phyloP scores from a whole-genome alignment of 2,329 filamentous ascomycete genomes.

The Cercospora zeae-maydis region DNA sequence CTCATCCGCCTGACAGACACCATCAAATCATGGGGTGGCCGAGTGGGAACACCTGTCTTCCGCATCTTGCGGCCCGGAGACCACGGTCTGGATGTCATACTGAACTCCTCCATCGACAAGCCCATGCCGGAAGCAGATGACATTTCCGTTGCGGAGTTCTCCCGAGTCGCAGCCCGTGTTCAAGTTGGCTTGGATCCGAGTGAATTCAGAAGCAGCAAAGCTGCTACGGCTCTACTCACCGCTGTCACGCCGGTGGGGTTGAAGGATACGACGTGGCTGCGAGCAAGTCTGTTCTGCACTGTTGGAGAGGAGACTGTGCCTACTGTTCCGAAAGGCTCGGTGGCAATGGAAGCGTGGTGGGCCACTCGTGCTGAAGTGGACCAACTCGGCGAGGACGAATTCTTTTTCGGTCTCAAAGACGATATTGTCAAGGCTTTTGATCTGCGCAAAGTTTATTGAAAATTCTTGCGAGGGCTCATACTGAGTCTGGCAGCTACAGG shows the following conservation, averaged over 20 bases:
- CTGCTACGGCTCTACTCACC: conserved; percentile 17
- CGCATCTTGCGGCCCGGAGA: conserved; percentile 10
- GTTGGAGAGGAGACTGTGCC: conserved; percentile 10
- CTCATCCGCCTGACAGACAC: conserved; percentile 12
- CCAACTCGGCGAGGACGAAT: conserved; percentile 7
- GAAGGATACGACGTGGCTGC: conserved; percentile 18
- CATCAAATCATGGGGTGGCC: conserved; percentile 15
- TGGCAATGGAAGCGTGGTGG: conserved; percentile 17
- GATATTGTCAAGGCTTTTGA: conserved; percentile 17
- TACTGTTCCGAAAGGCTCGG: conserved; percentile 9
- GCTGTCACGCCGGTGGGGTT: conserved; percentile 16
- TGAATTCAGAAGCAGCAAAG: conserved; percentile 11
- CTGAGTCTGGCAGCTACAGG: neutral
- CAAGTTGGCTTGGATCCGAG: conserved; percentile 21
- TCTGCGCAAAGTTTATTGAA: conserved; percentile 7
- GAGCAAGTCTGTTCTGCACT: conserved; percentile 19
- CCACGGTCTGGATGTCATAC: conserved; percentile 11
- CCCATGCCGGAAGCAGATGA: conserved; percentile 12
- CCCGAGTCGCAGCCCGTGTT: conserved; percentile 15
- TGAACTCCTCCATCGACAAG: conserved; percentile 16
- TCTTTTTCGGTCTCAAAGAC: conserved; percentile 18
- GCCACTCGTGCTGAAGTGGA: conserved; percentile 14
- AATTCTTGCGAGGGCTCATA: neutral
- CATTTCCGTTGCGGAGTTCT: conserved; percentile 19
- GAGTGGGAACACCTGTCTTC: conserved; percentile 16